These are phyloP conservation scores for Maudiozyma bulderi DNA, from an alignment of 805 yeast genomes.

Conservation along the genomic window DNA sequence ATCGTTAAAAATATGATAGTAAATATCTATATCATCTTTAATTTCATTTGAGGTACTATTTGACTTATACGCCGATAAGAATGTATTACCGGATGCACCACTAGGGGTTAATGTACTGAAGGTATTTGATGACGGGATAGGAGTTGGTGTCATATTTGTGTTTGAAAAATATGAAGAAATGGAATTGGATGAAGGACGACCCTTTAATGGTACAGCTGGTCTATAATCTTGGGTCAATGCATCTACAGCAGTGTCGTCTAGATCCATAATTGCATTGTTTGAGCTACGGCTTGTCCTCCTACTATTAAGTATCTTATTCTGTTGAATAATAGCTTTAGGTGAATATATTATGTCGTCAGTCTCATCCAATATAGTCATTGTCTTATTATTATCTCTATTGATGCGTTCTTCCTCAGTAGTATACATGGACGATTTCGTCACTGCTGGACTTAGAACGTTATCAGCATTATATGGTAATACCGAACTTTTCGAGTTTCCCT, in stretches of 20 bases:
- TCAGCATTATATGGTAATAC: background rate
- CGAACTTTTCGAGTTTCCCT: background rate
- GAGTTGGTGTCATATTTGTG: background rate
- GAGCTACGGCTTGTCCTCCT: background rate
- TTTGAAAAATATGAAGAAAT: conserved; percentile 17
- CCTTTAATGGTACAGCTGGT: conserved; percentile 1
- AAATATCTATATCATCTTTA: conserved; percentile 22
- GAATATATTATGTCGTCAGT: background rate
- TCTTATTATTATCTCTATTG: background rate
- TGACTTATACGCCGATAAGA: background rate
- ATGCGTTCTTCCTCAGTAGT: background rate
- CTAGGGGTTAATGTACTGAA: background rate
- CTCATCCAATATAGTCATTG: background rate
- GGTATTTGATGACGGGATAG: background rate
- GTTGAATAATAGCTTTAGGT: conserved; percentile 2
- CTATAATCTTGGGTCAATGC: background rate
- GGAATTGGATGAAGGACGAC: conserved; percentile 17
- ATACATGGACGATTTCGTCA: no score
- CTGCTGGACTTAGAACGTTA: background rate
- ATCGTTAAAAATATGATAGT: conserved; percentile 15
- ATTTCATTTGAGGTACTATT: background rate
- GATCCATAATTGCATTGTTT: background rate
- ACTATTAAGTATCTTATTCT: background rate
- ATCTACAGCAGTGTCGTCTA: background rate
- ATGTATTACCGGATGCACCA: background rate